phyloP scores from a whole-genome alignment of 352 stramenopile species.

The Phytophthora cajani region DNA sequence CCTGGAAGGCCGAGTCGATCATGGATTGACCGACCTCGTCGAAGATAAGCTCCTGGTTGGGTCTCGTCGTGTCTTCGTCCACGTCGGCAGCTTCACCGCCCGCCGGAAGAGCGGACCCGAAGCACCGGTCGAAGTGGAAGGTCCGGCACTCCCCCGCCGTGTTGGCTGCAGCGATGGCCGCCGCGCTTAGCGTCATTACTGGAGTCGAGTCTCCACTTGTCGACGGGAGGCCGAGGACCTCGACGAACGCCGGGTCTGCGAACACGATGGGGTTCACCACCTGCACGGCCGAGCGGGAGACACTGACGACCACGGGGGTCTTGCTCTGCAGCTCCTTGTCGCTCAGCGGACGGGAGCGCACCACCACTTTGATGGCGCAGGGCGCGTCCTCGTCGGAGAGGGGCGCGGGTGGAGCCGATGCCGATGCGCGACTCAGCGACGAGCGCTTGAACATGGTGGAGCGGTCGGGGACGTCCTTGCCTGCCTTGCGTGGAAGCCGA shows the following conservation, averaged over 20 bases:
- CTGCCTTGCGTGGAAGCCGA: conserved; percentile 1
- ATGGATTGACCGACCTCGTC: conserved; percentile 76
- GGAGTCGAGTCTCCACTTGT: conserved; percentile 1
- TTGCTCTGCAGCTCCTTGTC: conserved; percentile 56
- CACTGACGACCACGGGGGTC: conserved; percentile 60
- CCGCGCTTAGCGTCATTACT: conserved; percentile 36
- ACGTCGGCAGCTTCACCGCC: conserved; percentile 29
- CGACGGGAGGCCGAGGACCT: conserved; percentile 14
- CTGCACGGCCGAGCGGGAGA: conserved; percentile 56
- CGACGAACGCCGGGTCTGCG: conserved; percentile 57
- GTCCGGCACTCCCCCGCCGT: conserved; percentile 59
- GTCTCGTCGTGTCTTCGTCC: conserved; percentile 47
- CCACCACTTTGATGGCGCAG: conserved; percentile 78
- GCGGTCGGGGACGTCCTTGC: background rate
- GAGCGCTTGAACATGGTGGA: conserved; percentile 20
- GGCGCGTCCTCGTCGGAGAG: conserved; percentile 28
- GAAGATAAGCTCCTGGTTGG: conserved; percentile 82
- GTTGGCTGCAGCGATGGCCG: conserved; percentile 42
- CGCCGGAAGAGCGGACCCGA: conserved; percentile 42
- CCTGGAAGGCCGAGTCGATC: conserved; percentile 76
- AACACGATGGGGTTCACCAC: conserved; percentile 74
- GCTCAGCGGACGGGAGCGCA: conserved; percentile 74
- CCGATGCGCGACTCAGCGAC: background rate
- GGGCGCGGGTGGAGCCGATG: background rate
- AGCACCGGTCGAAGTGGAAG: conserved; percentile 86